Base-by-base conservation (phyloP, 2,329 filamentous ascomycete species). In the Pseudocercospora fijiensis region DNA sequence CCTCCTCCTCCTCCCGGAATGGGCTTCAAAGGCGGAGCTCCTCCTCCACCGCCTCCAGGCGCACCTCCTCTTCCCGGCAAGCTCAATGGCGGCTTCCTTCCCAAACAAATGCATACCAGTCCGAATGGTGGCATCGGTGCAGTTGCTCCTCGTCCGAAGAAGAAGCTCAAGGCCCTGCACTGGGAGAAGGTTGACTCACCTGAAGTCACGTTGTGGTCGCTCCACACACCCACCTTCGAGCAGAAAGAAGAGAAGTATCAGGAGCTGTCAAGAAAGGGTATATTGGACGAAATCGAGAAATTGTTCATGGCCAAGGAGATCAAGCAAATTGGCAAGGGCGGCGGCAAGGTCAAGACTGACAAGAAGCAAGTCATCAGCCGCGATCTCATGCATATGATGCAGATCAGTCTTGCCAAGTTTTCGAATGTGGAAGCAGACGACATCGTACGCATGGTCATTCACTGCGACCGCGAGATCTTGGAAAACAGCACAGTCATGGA, bases 161-260 rank as follows among this genome's bases (percentile, higher is more conserved):
- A 96, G 87, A 99, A 98, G 84, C 91, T 99, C 78, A 99, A 99
- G 86, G 94, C 94, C 64, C 84, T 99, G 70, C 95, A 99, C 81
- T 98, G 95, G 94, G 95, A 99, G 80, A 98, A 98, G 82, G 92
- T 99, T 60, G 95, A 99, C 78, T 86, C 90, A 59, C 91, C 92
- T 22, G 88, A 95, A 76, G 90, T 92, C 57, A 97, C 94, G 60
- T 91, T 97, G 71, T 98, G 94, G 94, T 93, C 92, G 33, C 85
- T 87, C 7, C 92, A 96, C 76, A 86, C 90, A 28, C 90, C 91
- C 4, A 96, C 91, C n/a, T 86, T 88, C 4, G 89, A 96, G 75
- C 90, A 90, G 65, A 91, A 93, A 74, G 95, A 99, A 79, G 91
- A 96, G 79, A 97, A 97, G 78, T 98, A 98, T 75, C 87, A 90